phyloP scores from a whole-genome alignment of 2,329 filamentous ascomycete genomes.

The Curvularia lunata region DNA sequence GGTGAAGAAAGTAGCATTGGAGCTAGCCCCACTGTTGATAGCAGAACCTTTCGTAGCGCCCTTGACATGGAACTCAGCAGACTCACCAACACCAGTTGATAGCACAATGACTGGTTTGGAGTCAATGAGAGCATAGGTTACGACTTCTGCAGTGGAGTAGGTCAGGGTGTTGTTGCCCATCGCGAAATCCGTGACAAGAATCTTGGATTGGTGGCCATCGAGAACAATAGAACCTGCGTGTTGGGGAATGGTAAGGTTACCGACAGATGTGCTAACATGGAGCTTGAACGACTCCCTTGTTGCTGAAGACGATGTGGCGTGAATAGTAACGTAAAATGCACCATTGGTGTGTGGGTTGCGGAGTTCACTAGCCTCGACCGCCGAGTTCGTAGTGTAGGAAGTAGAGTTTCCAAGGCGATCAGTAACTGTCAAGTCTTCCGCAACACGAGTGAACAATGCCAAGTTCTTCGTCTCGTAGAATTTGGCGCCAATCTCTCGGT shows the following conservation, averaged over 20 bases:
- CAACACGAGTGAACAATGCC: slow-evolving; percentile 64
- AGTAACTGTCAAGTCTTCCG: slow-evolving; percentile 63
- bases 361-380: slow-evolving; percentile 62
- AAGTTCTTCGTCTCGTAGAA: slow-evolving; percentile 69
- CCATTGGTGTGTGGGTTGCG: slow-evolving; percentile 64
- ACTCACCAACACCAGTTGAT: slow-evolving; percentile 50
- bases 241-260: slow-evolving; percentile 61
- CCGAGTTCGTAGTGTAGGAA: slow-evolving; percentile 58
- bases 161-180: slow-evolving; percentile 61
- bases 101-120: slow-evolving; percentile 48
- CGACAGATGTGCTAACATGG: slow-evolving; percentile 62
- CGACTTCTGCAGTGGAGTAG: slow-evolving; percentile 61
- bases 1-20: slow-evolving; percentile 52
- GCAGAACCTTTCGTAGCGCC: slow-evolving; percentile 47
- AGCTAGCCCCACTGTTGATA: slow-evolving; percentile 50
- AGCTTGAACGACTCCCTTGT: slow-evolving; percentile 62
- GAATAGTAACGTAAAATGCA: slow-evolving; percentile 66
- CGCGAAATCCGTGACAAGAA: slow-evolving; percentile 65
- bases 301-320: slow-evolving; percentile 60
- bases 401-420: slow-evolving; percentile 59
- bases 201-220: slow-evolving; percentile 67
- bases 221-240: slow-evolving; percentile 58
- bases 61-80: slow-evolving; percentile 51
- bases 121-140: slow-evolving; percentile 53
- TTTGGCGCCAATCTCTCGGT: slow-evolving; percentile 63